Conservation (phyloP, 257 asterid genomes). For the Leonotis leonurus region DNA sequence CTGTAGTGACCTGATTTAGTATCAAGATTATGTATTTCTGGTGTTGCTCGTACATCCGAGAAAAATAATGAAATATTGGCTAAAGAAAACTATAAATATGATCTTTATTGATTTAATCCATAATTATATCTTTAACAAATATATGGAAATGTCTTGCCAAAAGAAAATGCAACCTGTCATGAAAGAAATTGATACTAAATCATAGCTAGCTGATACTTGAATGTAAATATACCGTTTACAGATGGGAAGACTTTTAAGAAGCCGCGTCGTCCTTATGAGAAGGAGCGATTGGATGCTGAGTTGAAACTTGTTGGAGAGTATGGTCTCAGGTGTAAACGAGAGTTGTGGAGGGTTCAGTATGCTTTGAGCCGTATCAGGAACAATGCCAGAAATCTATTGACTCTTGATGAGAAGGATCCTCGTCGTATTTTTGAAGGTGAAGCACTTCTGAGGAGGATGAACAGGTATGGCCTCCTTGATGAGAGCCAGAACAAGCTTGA, state of each 20-base stretch:
- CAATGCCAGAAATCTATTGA: slow-evolving; percentile 49
- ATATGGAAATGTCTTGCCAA: too few relatives aligned
- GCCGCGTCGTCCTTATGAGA: slow-evolving; percentile 61
- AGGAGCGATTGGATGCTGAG: slow-evolving; percentile 61
- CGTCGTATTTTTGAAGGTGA: slow-evolving; percentile 67
- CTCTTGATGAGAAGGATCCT: slow-evolving; percentile 58
- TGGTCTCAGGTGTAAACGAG: slow-evolving; percentile 57
- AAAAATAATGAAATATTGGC: too few relatives aligned
- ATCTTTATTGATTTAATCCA: neutral
- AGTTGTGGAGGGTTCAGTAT: slow-evolving; percentile 63
- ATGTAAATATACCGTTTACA: slow-evolving; percentile 7
- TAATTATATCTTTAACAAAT: too few relatives aligned
- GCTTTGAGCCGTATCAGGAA: slow-evolving; percentile 62
- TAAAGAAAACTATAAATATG: neutral
- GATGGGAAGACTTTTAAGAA: slow-evolving; percentile 66
- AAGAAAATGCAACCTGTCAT: too few relatives aligned
- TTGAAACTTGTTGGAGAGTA: slow-evolving; percentile 59
- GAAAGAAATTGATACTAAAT: neutral
- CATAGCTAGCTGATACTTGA: neutral
- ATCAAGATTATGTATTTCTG: too few relatives aligned
- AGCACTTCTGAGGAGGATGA: slow-evolving; percentile 66
- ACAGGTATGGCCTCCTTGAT: slow-evolving; percentile 43
- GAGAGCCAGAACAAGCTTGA: slow-evolving; percentile 69
- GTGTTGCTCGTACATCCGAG: too few relatives aligned
- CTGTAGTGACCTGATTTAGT: too few relatives aligned